A percentile compares a stretch with the other conserved stretches of the same genome.
phyloP scores from a whole-genome alignment of 768 basidiomycete species.

The Leccinum incarnatum region DNA sequence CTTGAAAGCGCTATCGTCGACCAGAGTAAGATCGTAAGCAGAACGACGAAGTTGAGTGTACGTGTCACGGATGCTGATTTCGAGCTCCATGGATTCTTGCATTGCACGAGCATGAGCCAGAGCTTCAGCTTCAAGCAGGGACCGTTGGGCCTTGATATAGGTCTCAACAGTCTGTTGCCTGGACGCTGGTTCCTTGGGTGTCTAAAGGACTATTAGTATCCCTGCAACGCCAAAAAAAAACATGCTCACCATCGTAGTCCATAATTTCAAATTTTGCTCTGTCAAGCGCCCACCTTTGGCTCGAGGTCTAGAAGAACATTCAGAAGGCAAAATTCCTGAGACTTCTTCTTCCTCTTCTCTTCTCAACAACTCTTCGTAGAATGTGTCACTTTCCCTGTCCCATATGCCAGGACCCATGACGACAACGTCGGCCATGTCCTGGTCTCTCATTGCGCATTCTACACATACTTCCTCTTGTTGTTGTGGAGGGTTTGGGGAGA shows the following conservation, averaged over 20 bases:
- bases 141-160: conserved; percentile 81
- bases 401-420: conserved; percentile 84
- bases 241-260: conserved; percentile 67
- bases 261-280: conserved; percentile 77
- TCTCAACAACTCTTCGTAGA: conserved; percentile 71
- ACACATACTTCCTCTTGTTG: conserved; percentile 84
- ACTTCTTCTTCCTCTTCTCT: conserved; percentile 71
- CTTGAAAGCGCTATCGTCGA: conserved; percentile 62
- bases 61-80: conserved; percentile 74
- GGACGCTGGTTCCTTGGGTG: conserved; percentile 84
- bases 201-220: conserved; percentile 46
- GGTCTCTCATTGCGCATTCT: conserved; percentile 98
- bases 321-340: conserved; percentile 44
- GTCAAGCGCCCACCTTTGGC: conserved; percentile 68
- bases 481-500: conserved; percentile 49
- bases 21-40: conserved; percentile 58
- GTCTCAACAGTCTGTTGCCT: conserved; percentile 76
- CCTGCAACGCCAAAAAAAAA: not conserved
- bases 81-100: conserved; percentile 74
- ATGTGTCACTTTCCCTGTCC: conserved; percentile 86
- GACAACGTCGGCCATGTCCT: conserved; percentile 95
- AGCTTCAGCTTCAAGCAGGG: conserved; percentile 79
- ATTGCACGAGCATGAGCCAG: conserved; percentile 73
- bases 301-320: conserved; percentile 56
- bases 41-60: conserved; percentile 80